Evolutionary conservation across 108 stramenopile genomes (phyloP), one percentile per base, ranked within the genome.

Genomic region (Skeletonema marinoi): DNA sequence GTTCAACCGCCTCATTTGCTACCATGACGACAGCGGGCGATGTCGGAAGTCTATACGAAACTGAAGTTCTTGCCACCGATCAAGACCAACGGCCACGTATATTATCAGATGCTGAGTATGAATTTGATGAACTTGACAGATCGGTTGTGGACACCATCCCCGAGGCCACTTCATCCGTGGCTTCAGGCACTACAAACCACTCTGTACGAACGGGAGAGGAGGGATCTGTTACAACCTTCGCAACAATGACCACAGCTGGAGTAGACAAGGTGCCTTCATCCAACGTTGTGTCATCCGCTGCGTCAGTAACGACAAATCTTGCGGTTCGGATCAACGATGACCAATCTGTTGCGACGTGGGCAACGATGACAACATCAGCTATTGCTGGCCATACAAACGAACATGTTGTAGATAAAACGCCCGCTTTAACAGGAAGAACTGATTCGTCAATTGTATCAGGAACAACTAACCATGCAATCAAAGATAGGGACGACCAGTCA

Each of bases 261-360:
- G 67, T 68, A 8, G 67, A 68, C 31, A 48, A 68, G 14, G 48
- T 68, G 1, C 67, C 67, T 10, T 30, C 44, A 33, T 30, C 56
- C 33, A 17, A 58, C 13, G 33, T 33, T 35, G 30, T 30, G 3
- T 30, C 58, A 3, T 70, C 68, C 32, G 33, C 54, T 60, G 33
- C 58, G n/a, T 62, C 75, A 16, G 75, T 32, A 5, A 69, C 19
- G 7, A 81, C 80, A 12, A 65, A 66, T 65, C 42, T 29, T 33
- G 74, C 80, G 2, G 69, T 81, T 38, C 74, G 64, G 16, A n/a
- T 54, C 2, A 70, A 62, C 11, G 80, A 81, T n/a, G 80, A 81
- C 75, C 80, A 81, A 65, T 70, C 68, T 51, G 80, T 81, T 44
- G 80, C 70, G 0, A 81, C 80, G 19, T 81, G 80, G 80, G 70